Base-by-base conservation (phyloP, 2,329 filamentous ascomycete species). In the Ophiocordyceps unilateralis region DNA sequence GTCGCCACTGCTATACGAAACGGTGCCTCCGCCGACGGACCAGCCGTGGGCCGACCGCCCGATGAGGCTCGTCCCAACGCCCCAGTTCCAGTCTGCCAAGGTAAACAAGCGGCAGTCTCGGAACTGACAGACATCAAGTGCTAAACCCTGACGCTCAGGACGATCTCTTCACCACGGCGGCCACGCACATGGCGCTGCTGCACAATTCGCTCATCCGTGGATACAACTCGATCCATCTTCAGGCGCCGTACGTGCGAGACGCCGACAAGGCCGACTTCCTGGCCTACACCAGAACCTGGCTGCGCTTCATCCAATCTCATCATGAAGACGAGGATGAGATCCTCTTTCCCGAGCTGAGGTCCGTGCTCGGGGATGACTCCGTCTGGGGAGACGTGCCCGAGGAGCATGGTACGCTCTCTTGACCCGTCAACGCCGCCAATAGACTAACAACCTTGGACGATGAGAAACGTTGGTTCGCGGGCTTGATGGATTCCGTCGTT, bases 181-280 rank as follows among this genome's bases (percentile, higher is more conserved):
- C 75, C 0, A 74, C 72, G 15, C 70, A 79, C 56, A 79, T 78
- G 74, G 65, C 67, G 3, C 56, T 78, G 42, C 60, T 76, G 41
- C 74, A 80, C 63, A 80, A 80, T 51, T 62, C 69, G 44, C 71
- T 80, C 51, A 69, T 79, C 48, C 72, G 76, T 37, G 72, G 74
- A 43, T 76, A 73, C 62, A 80, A 81, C 57, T 70, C 67, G 51
- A 76, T 81, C 52, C 76, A 72, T 54, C 66, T 70, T 36, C 76
- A 79, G 55, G 74, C 72, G 1, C 65, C 67, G 11, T 61, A 70
- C 49, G 56, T 78, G 37, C 54, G 63, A 10, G 63, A 66, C 2
- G 55, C 56, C n/a, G 72, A 78, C 54, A 68, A 68, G 54, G 53
- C 58, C 40, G 69, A 72, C 53, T 80, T 81, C 49, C 57, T 78